phyloP scores from a whole-genome alignment of 2,329 filamentous ascomycete species.

The Blastomyces gilchristii region DNA sequence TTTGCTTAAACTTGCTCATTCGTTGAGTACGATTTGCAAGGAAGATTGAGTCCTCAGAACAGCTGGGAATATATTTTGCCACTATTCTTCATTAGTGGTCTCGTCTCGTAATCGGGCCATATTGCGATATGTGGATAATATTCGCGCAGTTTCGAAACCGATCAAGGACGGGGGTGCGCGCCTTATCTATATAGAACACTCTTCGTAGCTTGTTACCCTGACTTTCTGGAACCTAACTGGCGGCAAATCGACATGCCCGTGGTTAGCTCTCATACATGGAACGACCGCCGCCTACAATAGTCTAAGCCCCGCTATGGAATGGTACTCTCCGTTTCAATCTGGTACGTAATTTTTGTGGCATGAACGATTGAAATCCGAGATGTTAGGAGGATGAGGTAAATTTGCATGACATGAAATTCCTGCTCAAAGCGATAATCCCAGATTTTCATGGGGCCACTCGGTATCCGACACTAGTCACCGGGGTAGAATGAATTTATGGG shows the following conservation, averaged over 20 bases:
- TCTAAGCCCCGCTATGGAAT: neutral
- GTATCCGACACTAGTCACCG: neutral
- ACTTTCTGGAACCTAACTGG: neutral
- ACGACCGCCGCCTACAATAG: neutral
- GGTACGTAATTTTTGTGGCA: neutral
- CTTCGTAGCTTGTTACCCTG: neutral
- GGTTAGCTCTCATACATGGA: neutral
- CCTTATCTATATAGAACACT: neutral
- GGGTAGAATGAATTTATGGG: neutral
- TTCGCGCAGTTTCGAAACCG: neutral
- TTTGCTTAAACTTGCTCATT: conserved; percentile 59
- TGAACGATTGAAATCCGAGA: neutral
- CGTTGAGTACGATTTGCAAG: conserved; percentile 33
- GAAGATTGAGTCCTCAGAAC: conserved; percentile 21
- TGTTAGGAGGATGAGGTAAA: neutral
- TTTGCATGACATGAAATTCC: neutral
- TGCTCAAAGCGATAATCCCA: neutral
- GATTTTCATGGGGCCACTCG: neutral
- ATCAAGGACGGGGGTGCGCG: neutral
- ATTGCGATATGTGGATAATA: neutral
- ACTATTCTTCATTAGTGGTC: neutral
- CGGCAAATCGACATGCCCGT: neutral
- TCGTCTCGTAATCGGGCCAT: neutral
- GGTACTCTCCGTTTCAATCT: neutral
- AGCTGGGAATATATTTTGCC: neutral